Conservation (phyloP, 2,329 filamentous ascomycete genomes). For the Nigrospora sphaerica region DNA sequence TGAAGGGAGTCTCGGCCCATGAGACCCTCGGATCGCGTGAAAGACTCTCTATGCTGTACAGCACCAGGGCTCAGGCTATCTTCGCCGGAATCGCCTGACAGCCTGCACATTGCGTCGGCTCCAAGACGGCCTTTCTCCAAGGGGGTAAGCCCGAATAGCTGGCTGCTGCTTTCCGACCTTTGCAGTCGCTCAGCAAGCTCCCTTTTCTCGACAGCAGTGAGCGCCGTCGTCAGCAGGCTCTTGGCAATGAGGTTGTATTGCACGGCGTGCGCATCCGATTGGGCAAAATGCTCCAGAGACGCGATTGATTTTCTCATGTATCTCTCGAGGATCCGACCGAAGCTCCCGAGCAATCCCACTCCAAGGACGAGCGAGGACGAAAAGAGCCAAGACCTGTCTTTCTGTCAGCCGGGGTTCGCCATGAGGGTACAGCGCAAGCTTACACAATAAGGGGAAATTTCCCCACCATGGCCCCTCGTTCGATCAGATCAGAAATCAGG, state of each 20-base stretch:
- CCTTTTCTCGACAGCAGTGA: conserved; percentile 38
- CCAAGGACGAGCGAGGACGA: conserved; percentile 45
- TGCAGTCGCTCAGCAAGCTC: conserved; percentile 39
- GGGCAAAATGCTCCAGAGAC: conserved; percentile 41
- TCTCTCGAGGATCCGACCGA: conserved; percentile 44
- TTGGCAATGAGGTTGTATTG: conserved; percentile 48
- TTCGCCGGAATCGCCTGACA: background rate
- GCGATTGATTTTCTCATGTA: conserved; percentile 39
- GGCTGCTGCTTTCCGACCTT: conserved; percentile 42
- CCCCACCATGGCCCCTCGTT: conserved; percentile 30
- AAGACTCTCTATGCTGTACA: background rate
- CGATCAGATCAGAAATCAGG: conserved; percentile 35
- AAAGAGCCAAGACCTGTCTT: conserved; percentile 45
- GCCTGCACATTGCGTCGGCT: background rate
- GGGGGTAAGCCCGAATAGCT: conserved; percentile 44
- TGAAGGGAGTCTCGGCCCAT: background rate
- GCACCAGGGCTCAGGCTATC: background rate
- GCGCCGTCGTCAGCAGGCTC: conserved; percentile 37
- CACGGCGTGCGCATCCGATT: conserved; percentile 39
- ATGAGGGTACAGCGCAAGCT: conserved; percentile 12
- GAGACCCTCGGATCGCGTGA: background rate
- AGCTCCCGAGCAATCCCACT: conserved; percentile 41
- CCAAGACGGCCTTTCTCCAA: background rate
- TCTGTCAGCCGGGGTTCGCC: background rate
- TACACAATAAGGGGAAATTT: conserved; percentile 43